Evolutionary conservation across 1,284 basidiomycete species (phyloP).

Genomic region (Kwoniella shivajii): DNA sequence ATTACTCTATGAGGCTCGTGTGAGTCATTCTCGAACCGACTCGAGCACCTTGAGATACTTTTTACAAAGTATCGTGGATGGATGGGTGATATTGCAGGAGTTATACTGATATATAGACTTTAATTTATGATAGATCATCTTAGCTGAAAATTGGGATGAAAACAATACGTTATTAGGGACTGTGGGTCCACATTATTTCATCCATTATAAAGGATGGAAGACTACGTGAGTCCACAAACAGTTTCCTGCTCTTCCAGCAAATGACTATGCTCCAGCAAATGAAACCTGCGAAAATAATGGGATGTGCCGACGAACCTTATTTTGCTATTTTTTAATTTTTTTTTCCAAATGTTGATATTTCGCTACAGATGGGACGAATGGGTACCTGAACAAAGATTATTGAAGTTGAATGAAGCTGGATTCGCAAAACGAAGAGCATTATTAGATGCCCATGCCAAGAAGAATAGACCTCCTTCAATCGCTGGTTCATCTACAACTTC

Average conservation of each 20-base stretch:
- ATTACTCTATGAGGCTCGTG: constrained; percentile 91
- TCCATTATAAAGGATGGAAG: constrained; percentile 99
- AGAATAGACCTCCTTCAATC: constrained; percentile 34
- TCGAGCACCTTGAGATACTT: constrained; percentile 13
- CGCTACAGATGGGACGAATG: constrained; percentile 91
- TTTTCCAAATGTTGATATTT: constrained; percentile 7
- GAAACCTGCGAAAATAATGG: too few relatives aligned
- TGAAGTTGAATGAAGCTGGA: constrained; percentile 86
- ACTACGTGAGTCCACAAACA: constrained; percentile 71
- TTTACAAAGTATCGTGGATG: constrained; percentile 12
- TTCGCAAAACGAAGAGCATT: constrained; percentile 69
- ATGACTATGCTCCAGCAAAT: too few relatives aligned
- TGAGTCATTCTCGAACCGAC: constrained; percentile 40
- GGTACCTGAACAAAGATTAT: constrained; percentile 79
- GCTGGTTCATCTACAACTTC: constrained; percentile 22
- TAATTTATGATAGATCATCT: constrained; percentile 63
- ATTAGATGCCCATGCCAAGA: constrained; percentile 53
- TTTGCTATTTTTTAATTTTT: background rate
- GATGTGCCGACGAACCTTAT: background rate
- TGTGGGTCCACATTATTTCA: constrained; percentile 82
- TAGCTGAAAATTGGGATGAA: constrained; percentile 74
- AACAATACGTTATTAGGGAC: constrained; percentile 66
- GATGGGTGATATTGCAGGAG: constrained; percentile 6
- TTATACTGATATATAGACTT: constrained; percentile 22
- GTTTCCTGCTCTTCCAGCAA: background rate